Percentiles rank a stretch among this genome's conserved stretches.
These are phyloP conservation scores for Roridomyces roridus DNA, from an alignment of 768 basidiomycete species.

Conservation along the genomic window DNA sequence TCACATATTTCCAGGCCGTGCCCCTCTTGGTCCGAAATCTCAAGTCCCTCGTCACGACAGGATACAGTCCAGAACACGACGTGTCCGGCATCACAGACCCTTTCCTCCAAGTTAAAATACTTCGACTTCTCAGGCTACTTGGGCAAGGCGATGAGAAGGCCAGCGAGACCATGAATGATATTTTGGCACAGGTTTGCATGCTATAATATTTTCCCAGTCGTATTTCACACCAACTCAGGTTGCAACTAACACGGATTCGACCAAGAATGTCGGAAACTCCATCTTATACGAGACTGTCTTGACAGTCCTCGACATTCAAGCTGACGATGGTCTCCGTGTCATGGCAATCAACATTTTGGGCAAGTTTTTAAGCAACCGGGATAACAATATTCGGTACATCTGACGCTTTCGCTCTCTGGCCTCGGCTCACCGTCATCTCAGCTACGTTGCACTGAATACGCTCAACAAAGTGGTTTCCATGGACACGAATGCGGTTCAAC, in stretches of 20 bases:
- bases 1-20: conserved; percentile 65
- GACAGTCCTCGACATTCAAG: conserved; percentile 96
- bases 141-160: conserved; percentile 86
- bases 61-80: conserved; percentile 98
- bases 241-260: conserved; percentile 97
- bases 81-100: conserved; percentile 99
- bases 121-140: conserved; percentile 87
- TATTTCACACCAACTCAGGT: conserved; percentile 57
- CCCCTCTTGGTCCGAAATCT: conserved; percentile 93
- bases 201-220: background rate
- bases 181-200: conserved; percentile 81
- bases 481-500: conserved; percentile 97
- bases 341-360: conserved; percentile 99
- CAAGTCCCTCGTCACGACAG: conserved; percentile 93
- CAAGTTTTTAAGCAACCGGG: conserved; percentile 95
- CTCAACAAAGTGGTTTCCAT: conserved; percentile 98
- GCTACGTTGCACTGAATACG: conserved; percentile 97
- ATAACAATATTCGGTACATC: conserved; percentile 95
- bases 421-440: conserved; percentile 35
- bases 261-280: conserved; percentile 98
- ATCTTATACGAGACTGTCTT: conserved; percentile 98
- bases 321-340: conserved; percentile 92
- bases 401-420: background rate
- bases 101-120: conserved; percentile 91
- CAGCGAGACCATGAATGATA: conserved; percentile 98